phyloP scores from a whole-genome alignment of 202 grass and related monocot species.

The Cymbopogon flexuosus region DNA sequence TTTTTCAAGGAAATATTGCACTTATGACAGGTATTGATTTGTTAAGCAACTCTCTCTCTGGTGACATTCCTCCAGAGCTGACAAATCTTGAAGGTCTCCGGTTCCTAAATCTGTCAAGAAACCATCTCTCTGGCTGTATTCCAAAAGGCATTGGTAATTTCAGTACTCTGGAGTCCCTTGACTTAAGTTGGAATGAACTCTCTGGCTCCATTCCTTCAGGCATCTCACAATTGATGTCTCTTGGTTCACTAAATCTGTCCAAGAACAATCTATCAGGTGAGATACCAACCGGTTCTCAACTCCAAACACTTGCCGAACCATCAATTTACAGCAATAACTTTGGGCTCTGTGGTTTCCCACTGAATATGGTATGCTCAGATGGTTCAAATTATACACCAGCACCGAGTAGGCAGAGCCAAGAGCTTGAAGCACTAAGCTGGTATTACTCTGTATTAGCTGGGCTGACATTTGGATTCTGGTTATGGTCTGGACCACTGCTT shows the following conservation, averaged over 20 bases:
- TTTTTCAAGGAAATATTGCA: not conserved
- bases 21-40: not conserved
- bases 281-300: conserved; percentile 31
- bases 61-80: conserved; percentile 14
- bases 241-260: conserved; percentile 28
- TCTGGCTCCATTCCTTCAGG: conserved; percentile 3
- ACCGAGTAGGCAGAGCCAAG: too few species aligned
- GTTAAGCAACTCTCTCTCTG: conserved; percentile 1
- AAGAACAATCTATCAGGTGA: conserved; percentile 8
- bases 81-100: not conserved
- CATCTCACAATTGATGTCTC: conserved; percentile 8
- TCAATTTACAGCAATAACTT: conserved; percentile 25
- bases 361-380: not conserved
- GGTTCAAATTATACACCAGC: not conserved
- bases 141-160: not conserved
- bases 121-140: conserved; percentile 26
- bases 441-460: not conserved
- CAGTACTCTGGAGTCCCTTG: conserved; percentile 33
- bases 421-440: not conserved
- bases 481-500: not conserved
- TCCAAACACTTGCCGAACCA: conserved; percentile 29
- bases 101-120: conserved; percentile 30
- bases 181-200: conserved; percentile 27
- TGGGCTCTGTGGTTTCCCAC: conserved; percentile 20
- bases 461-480: not conserved